These are phyloP conservation scores for Scorias spongiosa DNA, from an alignment of 2,329 filamentous ascomycete species.

Conservation along the genomic window DNA sequence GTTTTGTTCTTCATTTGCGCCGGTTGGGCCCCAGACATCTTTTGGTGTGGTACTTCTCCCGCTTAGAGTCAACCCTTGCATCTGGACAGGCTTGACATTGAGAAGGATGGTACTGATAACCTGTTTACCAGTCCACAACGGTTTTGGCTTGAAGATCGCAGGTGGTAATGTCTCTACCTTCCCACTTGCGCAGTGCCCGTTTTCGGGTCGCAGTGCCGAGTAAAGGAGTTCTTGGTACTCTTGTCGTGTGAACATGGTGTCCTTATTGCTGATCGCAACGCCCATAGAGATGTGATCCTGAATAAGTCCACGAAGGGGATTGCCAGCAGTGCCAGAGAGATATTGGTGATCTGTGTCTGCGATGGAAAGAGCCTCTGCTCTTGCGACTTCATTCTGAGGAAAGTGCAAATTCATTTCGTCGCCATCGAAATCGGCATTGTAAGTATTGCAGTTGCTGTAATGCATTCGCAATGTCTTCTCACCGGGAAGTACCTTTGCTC, in stretches of 20 bases:
- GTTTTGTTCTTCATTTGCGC: conserved; percentile 54
- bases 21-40: conserved; percentile 59
- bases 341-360: conserved; percentile 97
- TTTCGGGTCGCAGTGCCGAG: conserved; percentile 74
- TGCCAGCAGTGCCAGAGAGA: conserved; percentile 81
- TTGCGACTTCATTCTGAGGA: conserved; percentile 86
- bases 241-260: conserved; percentile 75
- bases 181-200: conserved; percentile 70
- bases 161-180: conserved; percentile 69
- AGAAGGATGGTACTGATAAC: conserved; percentile 83
- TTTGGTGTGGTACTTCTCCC: conserved; percentile 64
- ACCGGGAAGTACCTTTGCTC: conserved; percentile 76
- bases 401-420: conserved; percentile 99
- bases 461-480: conserved; percentile 99
- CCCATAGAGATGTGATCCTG: conserved; percentile 97
- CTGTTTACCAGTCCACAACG: conserved; percentile 91
- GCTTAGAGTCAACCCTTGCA: conserved; percentile 61
- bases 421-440: conserved; percentile 98
- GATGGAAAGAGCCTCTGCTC: conserved; percentile 81
- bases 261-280: conserved; percentile 76
- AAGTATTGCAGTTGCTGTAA: conserved; percentile 98
- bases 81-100: conserved; percentile 70
- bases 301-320: conserved; percentile 86
- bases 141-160: conserved; percentile 63
- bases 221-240: conserved; percentile 94